phyloP scores from a whole-genome alignment of 1,139 yeast species.

The Candida albicans region DNA sequence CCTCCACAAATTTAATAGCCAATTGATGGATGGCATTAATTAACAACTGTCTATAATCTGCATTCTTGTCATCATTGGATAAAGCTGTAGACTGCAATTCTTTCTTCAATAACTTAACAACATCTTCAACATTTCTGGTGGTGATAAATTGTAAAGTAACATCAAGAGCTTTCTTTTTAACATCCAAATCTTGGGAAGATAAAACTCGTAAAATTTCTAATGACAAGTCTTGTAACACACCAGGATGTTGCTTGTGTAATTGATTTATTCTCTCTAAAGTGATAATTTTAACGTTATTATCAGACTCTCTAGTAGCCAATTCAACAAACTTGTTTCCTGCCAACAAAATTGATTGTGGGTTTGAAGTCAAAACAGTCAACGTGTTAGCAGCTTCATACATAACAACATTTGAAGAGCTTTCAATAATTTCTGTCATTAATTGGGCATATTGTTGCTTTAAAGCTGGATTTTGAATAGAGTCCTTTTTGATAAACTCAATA shows the following conservation, averaged over 20 bases:
- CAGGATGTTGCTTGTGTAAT: slow-evolving; percentile 73
- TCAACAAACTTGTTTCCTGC: slow-evolving; percentile 88
- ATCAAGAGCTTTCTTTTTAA: slow-evolving; percentile 82
- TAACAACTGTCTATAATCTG: slow-evolving; percentile 86
- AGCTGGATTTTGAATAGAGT: slow-evolving; percentile 63
- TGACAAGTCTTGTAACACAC: slow-evolving; percentile 80
- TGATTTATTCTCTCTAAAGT: slow-evolving; percentile 85
- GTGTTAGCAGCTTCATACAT: slow-evolving; percentile 91
- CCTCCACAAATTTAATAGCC: slow-evolving; percentile 86
- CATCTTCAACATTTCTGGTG: slow-evolving; percentile 91
- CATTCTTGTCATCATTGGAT: slow-evolving; percentile 72
- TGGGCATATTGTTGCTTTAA: slow-evolving; percentile 72
- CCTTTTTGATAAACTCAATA: slow-evolving; percentile 87
- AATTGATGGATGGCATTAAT: slow-evolving; percentile 87
- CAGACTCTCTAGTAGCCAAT: slow-evolving; percentile 87
- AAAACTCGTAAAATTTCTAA: slow-evolving; percentile 86
- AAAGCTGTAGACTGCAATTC: slow-evolving; percentile 75
- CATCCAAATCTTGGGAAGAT: slow-evolving; percentile 86
- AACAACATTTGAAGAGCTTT: slow-evolving; percentile 72
- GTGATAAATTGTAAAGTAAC: slow-evolving; percentile 79
- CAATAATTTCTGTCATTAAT: slow-evolving; percentile 71
- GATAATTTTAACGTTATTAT: slow-evolving; percentile 89
- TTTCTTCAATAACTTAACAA: slow-evolving; percentile 85
- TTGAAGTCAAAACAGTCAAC: slow-evolving; percentile 68
- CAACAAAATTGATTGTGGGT: slow-evolving; percentile 64